Evolutionary conservation across 2,329 filamentous ascomycete species (phyloP), one percentile per base, ranked within the genome.

Genomic region (Colletotrichum tropicale): DNA sequence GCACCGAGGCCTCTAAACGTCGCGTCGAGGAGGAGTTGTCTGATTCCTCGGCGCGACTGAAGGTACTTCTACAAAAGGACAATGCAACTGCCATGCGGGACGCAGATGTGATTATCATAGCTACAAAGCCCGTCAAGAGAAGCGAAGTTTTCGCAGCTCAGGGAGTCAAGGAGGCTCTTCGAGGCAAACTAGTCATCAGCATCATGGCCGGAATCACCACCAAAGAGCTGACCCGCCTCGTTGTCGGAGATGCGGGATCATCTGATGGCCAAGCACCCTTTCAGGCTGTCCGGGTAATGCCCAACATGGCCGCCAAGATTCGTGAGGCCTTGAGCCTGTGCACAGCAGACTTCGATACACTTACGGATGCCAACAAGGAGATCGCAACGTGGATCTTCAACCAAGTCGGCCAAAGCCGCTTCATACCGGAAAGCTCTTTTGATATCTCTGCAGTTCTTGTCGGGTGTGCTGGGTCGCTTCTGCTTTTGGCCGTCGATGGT

Each of bases 291-390:
- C 60, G 60, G 13, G 60, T 28, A 15, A 43, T 65, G 36, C 36
- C 36, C 2, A 65, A 65, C 1, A 65, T 65, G 62, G 32, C 62
- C 24, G 62, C 36, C 62, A 43, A 65, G 28, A 65, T 65, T 28
- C 62, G 36, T 7, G 62, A 65, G 62, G 62, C 62, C 4, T 65
- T 65, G 62, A 48, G 15, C 28, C 62, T 65, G 62, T 48, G 24
- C 0, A 65, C 62, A 4, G 36, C 62, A 43, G 21, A 65, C 34
- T 28, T 43, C 18, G 24, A 65, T 5, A 48, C 62, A 1, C 21
- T 65, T 16, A 24, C 62, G 16, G 9, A 64, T 1, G 13, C 1
- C 60, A 64, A 64, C 13, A 34, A 64, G 16, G 56, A 60, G 0
- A 60, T 60, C 28, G 26, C 28, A 8, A 30, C 18, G 0, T 60